Evolutionary conservation across 1,284 basidiomycete genomes (phyloP).

Genomic region (Caloboletus inedulis): DNA sequence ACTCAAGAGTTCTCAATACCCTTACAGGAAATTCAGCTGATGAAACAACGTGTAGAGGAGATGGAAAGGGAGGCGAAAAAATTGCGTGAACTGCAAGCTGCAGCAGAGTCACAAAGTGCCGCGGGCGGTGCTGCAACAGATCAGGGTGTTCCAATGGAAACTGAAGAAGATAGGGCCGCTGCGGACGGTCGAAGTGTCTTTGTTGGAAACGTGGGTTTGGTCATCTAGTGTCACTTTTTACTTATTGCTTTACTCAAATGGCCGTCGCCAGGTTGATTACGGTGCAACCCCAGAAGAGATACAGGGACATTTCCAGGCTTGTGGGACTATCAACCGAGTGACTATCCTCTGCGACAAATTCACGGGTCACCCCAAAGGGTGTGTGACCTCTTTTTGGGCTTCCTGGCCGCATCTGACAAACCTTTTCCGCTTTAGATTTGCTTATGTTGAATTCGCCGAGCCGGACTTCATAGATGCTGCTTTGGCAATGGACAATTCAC

Average conservation of each 20-base stretch:
- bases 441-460: slow-evolving; percentile 98
- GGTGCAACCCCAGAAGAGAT: slow-evolving; percentile 97
- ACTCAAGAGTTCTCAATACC: slow-evolving; percentile 6
- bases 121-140: slow-evolving; percentile 41
- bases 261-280: slow-evolving; percentile 83
- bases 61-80: slow-evolving; percentile 92
- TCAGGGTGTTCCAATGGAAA: slow-evolving; percentile 55
- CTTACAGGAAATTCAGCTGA: slow-evolving; percentile 71
- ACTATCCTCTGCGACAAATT: slow-evolving; percentile 99
- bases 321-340: slow-evolving; percentile 97
- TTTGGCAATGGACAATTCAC: slow-evolving; percentile 90
- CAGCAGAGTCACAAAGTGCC: slow-evolving; percentile 63
- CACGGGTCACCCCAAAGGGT: slow-evolving; percentile 99
- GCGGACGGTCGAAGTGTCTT: slow-evolving; percentile 91
- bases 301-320: slow-evolving; percentile 95
- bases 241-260: slow-evolving; percentile 9
- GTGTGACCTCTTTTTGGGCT: slow-evolving; percentile 26
- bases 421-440: slow-evolving; percentile 61
- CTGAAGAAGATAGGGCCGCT: slow-evolving; percentile 72
- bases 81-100: slow-evolving; percentile 86
- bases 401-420: neutral
- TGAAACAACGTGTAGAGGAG: slow-evolving; percentile 92
- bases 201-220: slow-evolving; percentile 86
- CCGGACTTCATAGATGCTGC: slow-evolving; percentile 92
- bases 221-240: slow-evolving; percentile 6